Conservation (phyloP, 2,329 filamentous ascomycete genomes). For the Curvularia hawaiiensis region DNA sequence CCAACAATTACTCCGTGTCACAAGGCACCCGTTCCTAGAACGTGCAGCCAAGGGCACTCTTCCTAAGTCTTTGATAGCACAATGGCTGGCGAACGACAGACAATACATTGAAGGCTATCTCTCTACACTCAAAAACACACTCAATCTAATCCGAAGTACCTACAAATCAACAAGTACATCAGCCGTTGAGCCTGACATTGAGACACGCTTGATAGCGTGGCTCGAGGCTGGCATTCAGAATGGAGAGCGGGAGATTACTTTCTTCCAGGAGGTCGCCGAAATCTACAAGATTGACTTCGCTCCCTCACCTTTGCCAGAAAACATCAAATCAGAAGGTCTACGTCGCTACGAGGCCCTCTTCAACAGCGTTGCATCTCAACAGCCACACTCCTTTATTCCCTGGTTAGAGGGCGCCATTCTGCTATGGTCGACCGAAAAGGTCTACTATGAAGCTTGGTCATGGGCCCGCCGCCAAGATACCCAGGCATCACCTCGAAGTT, state of each 20-base stretch:
- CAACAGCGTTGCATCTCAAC: constrained; percentile 12
- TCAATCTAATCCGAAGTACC: constrained; percentile 23
- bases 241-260: constrained; percentile 36
- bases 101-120: constrained; percentile 44
- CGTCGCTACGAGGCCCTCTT: constrained; percentile 40
- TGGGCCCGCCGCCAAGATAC: constrained; percentile 38
- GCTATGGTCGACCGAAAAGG: constrained; percentile 44
- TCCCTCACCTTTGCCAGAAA: constrained; percentile 17
- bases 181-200: constrained; percentile 24
- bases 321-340: constrained; percentile 34
- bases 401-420: constrained; percentile 43
- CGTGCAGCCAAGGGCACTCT: constrained; percentile 39
- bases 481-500: constrained; percentile 24
- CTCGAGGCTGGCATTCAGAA: constrained; percentile 41
- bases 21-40: constrained; percentile 38
- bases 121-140: constrained; percentile 30
- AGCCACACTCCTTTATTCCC: constrained; percentile 27
- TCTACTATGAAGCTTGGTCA: constrained; percentile 43
- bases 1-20: constrained; percentile 37
- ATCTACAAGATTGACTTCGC: constrained; percentile 32
- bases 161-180: constrained; percentile 19
- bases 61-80: constrained; percentile 35
- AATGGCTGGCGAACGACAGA: constrained; percentile 44
- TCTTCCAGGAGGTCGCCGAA: constrained; percentile 41
- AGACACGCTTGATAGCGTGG: constrained; percentile 36